Conservation (phyloP, 768 basidiomycete genomes). For the Lentinula aciculospora region DNA sequence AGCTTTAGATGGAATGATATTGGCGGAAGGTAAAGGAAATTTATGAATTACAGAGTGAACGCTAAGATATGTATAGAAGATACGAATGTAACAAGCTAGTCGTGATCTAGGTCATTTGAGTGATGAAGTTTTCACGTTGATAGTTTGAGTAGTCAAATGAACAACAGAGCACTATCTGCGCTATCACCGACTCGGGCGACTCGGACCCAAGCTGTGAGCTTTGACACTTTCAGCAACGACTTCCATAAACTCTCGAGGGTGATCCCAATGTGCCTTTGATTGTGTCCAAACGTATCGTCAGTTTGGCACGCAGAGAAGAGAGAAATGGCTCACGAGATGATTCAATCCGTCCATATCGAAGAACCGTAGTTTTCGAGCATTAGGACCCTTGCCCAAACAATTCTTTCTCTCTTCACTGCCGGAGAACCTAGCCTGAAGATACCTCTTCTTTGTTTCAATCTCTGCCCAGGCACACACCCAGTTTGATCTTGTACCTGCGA, state of each 20-base stretch:
- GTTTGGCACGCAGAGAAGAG: not conserved
- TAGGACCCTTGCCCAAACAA: not conserved
- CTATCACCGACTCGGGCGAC: no score
- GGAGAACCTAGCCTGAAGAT: not conserved
- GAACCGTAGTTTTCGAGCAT: not conserved
- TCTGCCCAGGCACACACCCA: constrained; percentile 9
- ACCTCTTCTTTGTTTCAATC: constrained; percentile 11
- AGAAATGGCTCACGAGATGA: not conserved
- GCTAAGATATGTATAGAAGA: no score
- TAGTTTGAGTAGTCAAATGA: no score
- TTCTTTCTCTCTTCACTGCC: not conserved
- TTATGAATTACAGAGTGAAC: no score
- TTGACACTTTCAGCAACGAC: no score
- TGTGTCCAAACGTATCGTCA: not conserved
- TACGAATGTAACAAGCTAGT: no score
- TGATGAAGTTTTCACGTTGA: no score
- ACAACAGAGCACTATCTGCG: no score
- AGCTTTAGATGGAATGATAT: no score
- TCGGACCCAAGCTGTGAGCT: no score
- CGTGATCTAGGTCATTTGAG: no score
- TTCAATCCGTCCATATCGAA: not conserved
- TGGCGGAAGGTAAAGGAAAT: no score
- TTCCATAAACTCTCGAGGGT: not conserved
- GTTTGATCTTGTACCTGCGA: not conserved
- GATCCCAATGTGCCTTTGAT: not conserved